phyloP scores from a whole-genome alignment of 768 basidiomycete genomes.

The Porpolomopsis calyptriformis region DNA sequence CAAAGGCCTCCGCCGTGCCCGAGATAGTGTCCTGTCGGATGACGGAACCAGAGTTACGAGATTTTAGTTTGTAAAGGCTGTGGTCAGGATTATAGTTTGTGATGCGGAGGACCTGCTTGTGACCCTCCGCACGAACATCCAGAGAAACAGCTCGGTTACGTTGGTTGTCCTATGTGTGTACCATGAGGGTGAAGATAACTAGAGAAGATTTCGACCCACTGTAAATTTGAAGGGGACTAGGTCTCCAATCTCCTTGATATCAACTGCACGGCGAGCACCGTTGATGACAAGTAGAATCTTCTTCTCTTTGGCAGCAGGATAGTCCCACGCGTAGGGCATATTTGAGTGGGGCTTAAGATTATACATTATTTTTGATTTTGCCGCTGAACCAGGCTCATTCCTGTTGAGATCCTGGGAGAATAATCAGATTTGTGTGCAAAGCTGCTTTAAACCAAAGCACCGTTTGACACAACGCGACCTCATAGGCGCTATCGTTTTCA shows the following conservation, averaged over 20 bases:
- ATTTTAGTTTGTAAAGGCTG: conserved; percentile 79
- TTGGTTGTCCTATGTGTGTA: conserved; percentile 24
- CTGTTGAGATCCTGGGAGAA: conserved; percentile 33
- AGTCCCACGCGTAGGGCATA: conserved; percentile 85
- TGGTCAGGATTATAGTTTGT: conserved; percentile 76
- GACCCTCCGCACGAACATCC: conserved; percentile 85
- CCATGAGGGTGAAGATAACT: neutral
- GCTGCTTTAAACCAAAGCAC: conserved; percentile 27
- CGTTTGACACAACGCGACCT: conserved; percentile 61
- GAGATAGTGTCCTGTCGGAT: conserved; percentile 61
- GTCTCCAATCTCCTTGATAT: conserved; percentile 93
- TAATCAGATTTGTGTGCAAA: conserved; percentile 13
- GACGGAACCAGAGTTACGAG: conserved; percentile 36
- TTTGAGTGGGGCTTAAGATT: conserved; percentile 43
- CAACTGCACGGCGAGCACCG: conserved; percentile 54
- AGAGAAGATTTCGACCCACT: conserved; percentile 30
- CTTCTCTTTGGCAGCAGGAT: conserved; percentile 76
- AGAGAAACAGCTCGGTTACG: conserved; percentile 65
- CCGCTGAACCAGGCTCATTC: conserved; percentile 23
- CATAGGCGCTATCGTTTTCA: conserved; percentile 77
- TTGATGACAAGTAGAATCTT: conserved; percentile 58
- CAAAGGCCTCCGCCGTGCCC: conserved; percentile 66
- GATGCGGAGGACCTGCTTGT: conserved; percentile 76
- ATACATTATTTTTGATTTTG: conserved; percentile 40
- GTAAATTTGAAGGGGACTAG: conserved; percentile 81